These are phyloP conservation scores for California macrophylla DNA, from an alignment of 441 rosid genomes.

Conservation along the genomic window DNA sequence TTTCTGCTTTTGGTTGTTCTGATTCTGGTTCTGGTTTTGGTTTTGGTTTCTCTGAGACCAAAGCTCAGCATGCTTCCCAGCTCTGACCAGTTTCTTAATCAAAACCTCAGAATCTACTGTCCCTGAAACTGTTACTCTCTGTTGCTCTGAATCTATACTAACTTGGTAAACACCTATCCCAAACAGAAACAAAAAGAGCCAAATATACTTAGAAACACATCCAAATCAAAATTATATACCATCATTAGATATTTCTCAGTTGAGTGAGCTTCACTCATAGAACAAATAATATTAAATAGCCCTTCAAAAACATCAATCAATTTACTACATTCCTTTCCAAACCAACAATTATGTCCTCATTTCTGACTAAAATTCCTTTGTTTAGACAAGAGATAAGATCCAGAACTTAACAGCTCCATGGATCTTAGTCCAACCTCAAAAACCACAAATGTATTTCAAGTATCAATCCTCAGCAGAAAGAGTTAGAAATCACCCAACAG, in stretches of 20 bases:
- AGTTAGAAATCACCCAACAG: background rate
- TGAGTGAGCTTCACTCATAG: background rate
- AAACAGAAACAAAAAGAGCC: background rate
- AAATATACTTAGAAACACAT: background rate
- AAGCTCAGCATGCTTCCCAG: constrained; percentile 71
- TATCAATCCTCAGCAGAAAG: background rate
- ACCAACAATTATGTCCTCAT: background rate
- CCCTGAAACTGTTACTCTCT: constrained; percentile 68
- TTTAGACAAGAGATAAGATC: background rate
- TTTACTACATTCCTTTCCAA: background rate
- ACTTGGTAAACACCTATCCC: constrained; percentile 62
- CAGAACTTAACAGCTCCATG: too few species aligned
- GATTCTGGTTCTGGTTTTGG: constrained; percentile 24
- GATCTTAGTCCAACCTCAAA: too few species aligned
- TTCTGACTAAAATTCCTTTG: background rate
- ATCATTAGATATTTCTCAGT: too few species aligned
- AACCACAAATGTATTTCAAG: too few species aligned
- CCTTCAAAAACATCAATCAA: background rate
- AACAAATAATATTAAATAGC: background rate
- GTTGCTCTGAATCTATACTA: constrained; percentile 59
- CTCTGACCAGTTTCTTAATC: constrained; percentile 65
- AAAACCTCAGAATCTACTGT: constrained; percentile 50
- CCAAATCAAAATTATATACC: too few species aligned
- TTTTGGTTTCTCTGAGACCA: constrained; percentile 51
- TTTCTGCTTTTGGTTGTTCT: constrained; percentile 20